These are phyloP conservation scores for Elsinoe batatas DNA, from an alignment of 2,329 filamentous ascomycete genomes.

Conservation along the genomic window DNA sequence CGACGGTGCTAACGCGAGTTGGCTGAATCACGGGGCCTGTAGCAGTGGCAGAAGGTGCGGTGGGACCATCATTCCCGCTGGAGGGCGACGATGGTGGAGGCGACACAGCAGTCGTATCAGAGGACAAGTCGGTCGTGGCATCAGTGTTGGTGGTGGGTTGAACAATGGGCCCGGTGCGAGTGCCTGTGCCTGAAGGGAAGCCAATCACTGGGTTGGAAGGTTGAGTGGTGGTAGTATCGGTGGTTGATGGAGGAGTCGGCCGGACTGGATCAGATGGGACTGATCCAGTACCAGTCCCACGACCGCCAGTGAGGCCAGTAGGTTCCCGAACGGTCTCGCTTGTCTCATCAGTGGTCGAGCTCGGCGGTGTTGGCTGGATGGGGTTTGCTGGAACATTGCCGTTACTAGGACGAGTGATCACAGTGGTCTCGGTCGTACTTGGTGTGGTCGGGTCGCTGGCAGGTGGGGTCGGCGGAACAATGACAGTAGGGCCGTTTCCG, in stretches of 20 bases:
- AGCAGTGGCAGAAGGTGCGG: background rate
- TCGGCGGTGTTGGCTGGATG: background rate
- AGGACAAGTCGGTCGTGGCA: background rate
- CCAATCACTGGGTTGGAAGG: background rate
- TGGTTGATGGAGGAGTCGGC: background rate
- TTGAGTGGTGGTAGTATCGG: background rate
- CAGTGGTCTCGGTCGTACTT: background rate
- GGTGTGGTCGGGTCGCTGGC: background rate
- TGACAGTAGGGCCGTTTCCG: background rate
- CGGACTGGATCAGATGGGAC: background rate
- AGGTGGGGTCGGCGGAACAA: background rate
- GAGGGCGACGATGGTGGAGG: background rate
- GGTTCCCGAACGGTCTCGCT: background rate
- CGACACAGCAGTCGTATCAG: background rate
- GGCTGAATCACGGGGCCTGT: background rate
- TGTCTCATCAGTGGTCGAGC: background rate
- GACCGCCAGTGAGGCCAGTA: background rate
- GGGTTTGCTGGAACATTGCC: background rate
- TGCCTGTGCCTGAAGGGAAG: background rate
- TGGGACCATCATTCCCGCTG: background rate
- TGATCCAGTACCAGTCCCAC: background rate
- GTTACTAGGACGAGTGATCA: background rate
- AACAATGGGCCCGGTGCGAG: background rate
- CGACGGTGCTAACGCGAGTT: background rate
- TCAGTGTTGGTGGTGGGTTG: background rate